These are phyloP conservation scores for Setaria viridis DNA, from an alignment of 202 grass and related monocot species.

Conservation along the genomic window DNA sequence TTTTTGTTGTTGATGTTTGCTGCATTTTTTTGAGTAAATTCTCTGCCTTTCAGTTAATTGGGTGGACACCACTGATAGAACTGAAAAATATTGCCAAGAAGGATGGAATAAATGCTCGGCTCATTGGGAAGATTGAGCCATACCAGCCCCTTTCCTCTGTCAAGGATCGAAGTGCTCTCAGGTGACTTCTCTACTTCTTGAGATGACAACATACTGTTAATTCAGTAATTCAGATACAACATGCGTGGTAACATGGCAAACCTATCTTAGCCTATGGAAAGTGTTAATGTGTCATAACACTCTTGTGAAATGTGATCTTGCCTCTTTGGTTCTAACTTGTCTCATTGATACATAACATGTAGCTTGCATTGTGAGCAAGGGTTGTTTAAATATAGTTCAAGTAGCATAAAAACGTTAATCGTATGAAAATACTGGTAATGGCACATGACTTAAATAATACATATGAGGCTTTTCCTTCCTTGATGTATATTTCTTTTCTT, in stretches of 20 bases:
- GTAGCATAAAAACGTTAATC: background rate
- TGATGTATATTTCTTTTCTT: background rate
- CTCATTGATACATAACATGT: background rate
- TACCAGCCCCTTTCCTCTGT: conserved; percentile 69
- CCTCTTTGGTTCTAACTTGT: background rate
- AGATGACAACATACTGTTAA: background rate
- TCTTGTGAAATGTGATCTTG: background rate
- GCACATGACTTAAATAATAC: background rate
- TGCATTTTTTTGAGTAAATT: conserved; percentile 26
- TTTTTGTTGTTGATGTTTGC: background rate
- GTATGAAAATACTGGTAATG: background rate
- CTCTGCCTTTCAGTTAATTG: conserved; percentile 50
- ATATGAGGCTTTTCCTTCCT: conserved; percentile 8
- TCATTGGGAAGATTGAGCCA: conserved; percentile 69
- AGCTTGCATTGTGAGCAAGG: background rate
- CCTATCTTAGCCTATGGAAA: background rate
- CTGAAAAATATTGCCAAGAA: conserved; percentile 57
- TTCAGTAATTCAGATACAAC: background rate
- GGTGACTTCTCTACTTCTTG: conserved; percentile 7
- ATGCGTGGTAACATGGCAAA: background rate
- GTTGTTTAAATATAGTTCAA: background rate
- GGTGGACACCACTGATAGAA: conserved; percentile 75
- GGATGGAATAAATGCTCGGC: conserved; percentile 53
- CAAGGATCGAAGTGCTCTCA: conserved; percentile 66
- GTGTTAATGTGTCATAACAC: background rate